Percentiles rank a stretch among this genome's conserved stretches.
Evolutionary conservation across 768 basidiomycete species (phyloP).

Genomic region (Termitomyces sp.): DNA sequence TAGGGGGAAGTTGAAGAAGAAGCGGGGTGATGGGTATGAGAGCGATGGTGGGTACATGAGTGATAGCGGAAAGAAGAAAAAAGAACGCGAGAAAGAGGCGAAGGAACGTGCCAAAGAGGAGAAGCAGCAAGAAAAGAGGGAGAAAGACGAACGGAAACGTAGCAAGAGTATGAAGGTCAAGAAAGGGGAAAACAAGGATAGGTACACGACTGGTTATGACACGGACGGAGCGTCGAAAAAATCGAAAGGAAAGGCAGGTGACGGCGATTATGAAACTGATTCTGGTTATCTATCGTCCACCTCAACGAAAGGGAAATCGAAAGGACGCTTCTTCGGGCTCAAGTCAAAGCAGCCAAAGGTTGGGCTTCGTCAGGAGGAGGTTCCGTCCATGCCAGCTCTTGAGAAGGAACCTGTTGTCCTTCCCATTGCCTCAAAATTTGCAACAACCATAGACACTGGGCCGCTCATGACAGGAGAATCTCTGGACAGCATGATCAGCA

Average conservation of each 20-base stretch:
- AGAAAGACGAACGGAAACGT: conserved; percentile 26
- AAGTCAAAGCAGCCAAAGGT: conserved; percentile 32
- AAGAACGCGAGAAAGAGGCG: conserved; percentile 21
- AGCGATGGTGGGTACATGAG: conserved; percentile 48
- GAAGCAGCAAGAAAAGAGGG: conserved; percentile 20
- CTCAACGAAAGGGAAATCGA: conserved; percentile 27
- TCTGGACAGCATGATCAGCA: conserved; percentile 3
- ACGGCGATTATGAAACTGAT: conserved; percentile 35
- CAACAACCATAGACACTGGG: conserved; percentile 24
- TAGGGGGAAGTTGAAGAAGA: conserved; percentile 35
- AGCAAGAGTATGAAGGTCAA: conserved; percentile 24
- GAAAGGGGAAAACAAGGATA: conserved; percentile 16
- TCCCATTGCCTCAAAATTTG: conserved; percentile 44
- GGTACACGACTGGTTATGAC: conserved; percentile 18
- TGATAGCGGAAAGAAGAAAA: conserved; percentile 31
- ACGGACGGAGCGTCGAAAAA: conserved; percentile 20
- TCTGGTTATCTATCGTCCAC: conserved; percentile 24
- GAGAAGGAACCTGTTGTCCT: conserved; percentile 27
- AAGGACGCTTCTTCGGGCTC: conserved; percentile 38
- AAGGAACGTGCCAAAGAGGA: conserved; percentile 18
- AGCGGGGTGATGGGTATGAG: conserved; percentile 42
- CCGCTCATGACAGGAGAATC: conserved; percentile 6
- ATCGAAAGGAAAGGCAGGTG: conserved; percentile 22
- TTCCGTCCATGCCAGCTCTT: conserved; percentile 17
- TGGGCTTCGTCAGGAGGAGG: conserved; percentile 24